Evolutionary conservation across 108 stramenopile species (phyloP).

Genomic region (Phaeodactylum tricornutum): DNA sequence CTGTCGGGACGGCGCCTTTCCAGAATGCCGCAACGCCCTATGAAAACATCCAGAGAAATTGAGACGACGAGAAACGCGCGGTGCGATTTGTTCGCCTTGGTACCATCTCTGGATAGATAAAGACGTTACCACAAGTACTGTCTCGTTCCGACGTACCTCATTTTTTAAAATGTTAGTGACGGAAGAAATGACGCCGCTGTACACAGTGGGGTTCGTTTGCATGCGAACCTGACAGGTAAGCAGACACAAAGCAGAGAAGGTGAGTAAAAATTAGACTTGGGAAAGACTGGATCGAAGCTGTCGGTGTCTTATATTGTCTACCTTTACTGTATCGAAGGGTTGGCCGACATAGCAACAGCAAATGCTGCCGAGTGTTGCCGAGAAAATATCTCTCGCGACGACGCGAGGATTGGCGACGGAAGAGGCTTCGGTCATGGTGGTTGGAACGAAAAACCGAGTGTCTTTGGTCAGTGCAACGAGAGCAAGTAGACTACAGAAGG

Average conservation of each 20-base stretch:
- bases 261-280: not conserved
- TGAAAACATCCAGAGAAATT: too few species aligned
- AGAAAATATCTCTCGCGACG: conserved; percentile 72
- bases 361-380: conserved; percentile 72
- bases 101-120: not conserved
- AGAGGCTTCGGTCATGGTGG: too few species aligned
- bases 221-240: conserved; percentile 34
- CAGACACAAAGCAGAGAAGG: not conserved
- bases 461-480: too few species aligned
- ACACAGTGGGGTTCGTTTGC: conserved; percentile 63
- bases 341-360: conserved; percentile 60
- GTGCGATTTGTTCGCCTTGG: too few species aligned
- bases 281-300: not conserved
- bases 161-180: conserved; percentile 35
- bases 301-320: not conserved
- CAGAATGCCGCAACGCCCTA: conserved; percentile 44
- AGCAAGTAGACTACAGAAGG: too few species aligned
- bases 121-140: not conserved
- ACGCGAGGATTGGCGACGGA: conserved; percentile 38
- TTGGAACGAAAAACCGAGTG: too few species aligned
- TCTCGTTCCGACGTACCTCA: conserved; percentile 24
- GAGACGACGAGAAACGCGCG: too few species aligned
- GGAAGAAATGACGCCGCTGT: conserved; percentile 30
- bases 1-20: conserved; percentile 85
- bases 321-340: conserved; percentile 85